Evolutionary conservation across 1,284 basidiomycete species (phyloP).

Genomic region (Lentinula novae-zelandiae): DNA sequence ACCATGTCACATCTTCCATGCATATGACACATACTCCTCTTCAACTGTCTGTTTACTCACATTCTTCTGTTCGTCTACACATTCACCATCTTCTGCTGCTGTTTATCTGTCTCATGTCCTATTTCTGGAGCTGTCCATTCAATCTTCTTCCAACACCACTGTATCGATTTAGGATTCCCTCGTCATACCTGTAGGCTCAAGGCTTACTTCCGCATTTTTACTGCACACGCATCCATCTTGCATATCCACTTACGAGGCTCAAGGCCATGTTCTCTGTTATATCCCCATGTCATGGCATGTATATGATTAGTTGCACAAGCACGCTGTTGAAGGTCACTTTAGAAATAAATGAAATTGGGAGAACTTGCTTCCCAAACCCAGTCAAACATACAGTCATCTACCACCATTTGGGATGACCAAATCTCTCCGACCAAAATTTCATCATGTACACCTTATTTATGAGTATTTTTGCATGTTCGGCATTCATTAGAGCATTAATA

Average conservation of each 20-base stretch:
- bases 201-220: constrained; percentile 13
- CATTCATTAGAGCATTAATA: no score
- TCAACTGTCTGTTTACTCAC: neutral
- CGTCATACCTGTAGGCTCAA: constrained; percentile 16
- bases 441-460: no score
- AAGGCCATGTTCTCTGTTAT: constrained; percentile 21
- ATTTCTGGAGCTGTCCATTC: constrained; percentile 20
- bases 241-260: constrained; percentile 18
- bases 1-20: neutral
- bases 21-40: neutral
- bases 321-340: no score
- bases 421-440: no score
- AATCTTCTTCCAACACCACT: constrained; percentile 18
- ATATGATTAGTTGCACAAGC: neutral
- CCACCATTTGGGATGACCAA: no score
- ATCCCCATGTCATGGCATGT: constrained; percentile 4
- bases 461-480: no score
- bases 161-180: constrained; percentile 23
- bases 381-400: no score
- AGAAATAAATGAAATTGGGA: no score
- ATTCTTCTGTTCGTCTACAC: neutral
- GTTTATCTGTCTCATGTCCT: constrained; percentile 10
- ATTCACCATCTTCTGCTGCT: neutral
- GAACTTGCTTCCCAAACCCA: no score
- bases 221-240: constrained; percentile 2